Conservation (phyloP, 2,329 filamentous ascomycete genomes). For the Amesomyces nigricolor region DNA sequence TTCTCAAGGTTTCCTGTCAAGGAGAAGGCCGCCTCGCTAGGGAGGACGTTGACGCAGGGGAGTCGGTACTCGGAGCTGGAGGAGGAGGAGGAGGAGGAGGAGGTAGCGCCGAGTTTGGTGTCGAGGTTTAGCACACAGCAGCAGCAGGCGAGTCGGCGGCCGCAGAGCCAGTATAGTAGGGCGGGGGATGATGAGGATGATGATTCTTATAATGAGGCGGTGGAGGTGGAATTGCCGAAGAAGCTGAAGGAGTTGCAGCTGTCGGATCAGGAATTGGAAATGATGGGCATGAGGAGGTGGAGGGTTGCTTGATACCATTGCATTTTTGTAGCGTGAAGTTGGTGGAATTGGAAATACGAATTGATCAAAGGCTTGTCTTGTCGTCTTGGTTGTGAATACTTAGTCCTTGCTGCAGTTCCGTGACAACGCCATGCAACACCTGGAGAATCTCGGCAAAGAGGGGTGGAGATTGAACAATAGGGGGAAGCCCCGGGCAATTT, state of each 20-base stretch:
- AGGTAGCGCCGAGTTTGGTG: constrained; percentile 4
- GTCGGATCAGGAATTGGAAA: constrained; percentile 3
- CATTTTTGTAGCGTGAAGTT: neutral
- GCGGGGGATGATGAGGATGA: neutral
- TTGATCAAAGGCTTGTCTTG: no score
- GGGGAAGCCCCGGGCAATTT: no score
- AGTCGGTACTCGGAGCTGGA: constrained; percentile 8
- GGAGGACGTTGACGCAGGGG: constrained; percentile 10
- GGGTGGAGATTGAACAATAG: no score
- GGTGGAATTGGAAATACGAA: neutral
- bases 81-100: constrained; percentile 1
- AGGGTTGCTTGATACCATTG: constrained; percentile 13
- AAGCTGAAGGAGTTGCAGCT: constrained; percentile 19
- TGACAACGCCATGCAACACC: no score
- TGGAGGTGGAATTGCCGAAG: constrained; percentile 22
- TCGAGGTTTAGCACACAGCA: constrained; percentile 1
- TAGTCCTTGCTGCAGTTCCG: no score
- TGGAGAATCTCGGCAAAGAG: no score
- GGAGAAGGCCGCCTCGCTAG: neutral
- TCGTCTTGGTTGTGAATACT: no score
- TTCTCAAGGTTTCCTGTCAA: constrained; percentile 1
- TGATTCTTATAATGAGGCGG: constrained; percentile 21
- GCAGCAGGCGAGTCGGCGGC: constrained; percentile 11
- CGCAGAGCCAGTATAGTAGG: neutral
- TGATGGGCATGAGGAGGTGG: constrained; percentile 11